Conservation (phyloP, 208 protist species). For the Acanthamoeba culbertsoni region DNA sequence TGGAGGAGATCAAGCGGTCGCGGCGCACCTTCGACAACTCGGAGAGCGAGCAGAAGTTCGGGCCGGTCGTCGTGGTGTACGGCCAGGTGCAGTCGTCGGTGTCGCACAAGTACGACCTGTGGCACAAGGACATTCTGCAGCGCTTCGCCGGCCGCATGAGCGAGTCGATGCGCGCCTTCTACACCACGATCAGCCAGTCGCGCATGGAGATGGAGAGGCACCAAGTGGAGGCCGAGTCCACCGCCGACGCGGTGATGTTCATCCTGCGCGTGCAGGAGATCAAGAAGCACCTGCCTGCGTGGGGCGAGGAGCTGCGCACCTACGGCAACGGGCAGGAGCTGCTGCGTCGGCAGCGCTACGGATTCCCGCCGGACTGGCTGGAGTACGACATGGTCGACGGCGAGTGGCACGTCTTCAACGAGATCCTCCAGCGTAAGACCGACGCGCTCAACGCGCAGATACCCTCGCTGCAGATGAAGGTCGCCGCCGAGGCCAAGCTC, state of each 20-base stretch:
- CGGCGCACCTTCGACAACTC: slow-evolving; percentile 83
- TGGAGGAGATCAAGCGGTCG: slow-evolving; percentile 81
- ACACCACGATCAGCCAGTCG: slow-evolving; percentile 20
- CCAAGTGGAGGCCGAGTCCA: slow-evolving; percentile 83
- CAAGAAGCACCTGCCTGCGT: slow-evolving; percentile 75
- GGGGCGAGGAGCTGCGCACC: slow-evolving; percentile 39
- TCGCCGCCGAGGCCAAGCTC: slow-evolving; percentile 65
- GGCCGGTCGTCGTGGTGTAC: slow-evolving; percentile 83
- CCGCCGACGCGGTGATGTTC: slow-evolving; percentile 90
- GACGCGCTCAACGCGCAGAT: slow-evolving; percentile 85
- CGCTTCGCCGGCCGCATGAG: slow-evolving; percentile 76
- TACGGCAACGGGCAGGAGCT: slow-evolving; percentile 80
- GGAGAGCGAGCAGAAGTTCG: slow-evolving; percentile 81
- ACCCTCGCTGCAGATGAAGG: slow-evolving; percentile 72
- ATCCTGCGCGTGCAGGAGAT: slow-evolving; percentile 85
- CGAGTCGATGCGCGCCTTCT: slow-evolving; percentile 69
- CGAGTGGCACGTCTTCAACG: slow-evolving; percentile 92
- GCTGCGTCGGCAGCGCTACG: slow-evolving; percentile 88
- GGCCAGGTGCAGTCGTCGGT: slow-evolving; percentile 85
- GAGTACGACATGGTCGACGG: slow-evolving; percentile 88
- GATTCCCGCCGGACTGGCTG: slow-evolving; percentile 93
- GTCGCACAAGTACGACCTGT: slow-evolving; percentile 88
- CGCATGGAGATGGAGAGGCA: slow-evolving; percentile 80
- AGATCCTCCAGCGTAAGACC: slow-evolving; percentile 91
- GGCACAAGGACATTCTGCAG: slow-evolving; percentile 85